A percentile compares a stretch with the other conserved stretches of the same genome.
Evolutionary conservation across 2,329 filamentous ascomycete species (phyloP).

Genomic region (Zymoseptoria brevis): DNA sequence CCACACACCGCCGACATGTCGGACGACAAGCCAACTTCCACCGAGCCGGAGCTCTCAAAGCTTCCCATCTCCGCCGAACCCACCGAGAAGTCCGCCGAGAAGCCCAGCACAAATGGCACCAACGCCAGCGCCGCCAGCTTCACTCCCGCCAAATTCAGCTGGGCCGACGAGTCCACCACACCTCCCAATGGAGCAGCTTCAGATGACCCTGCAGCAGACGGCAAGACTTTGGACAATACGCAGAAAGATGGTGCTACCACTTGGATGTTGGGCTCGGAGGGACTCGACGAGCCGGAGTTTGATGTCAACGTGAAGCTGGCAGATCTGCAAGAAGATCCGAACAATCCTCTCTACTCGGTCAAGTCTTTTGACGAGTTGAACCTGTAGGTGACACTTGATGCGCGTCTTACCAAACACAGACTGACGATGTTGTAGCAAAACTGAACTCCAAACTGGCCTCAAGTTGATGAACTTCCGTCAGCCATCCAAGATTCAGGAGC

Average conservation of each 20-base stretch:
- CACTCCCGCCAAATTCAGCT: slow-evolving; percentile 23
- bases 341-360: slow-evolving; percentile 79
- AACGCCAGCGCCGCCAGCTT: slow-evolving; percentile 11
- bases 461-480: slow-evolving; percentile 79
- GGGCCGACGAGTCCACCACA: slow-evolving; percentile 29
- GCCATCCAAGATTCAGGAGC: slow-evolving; percentile 96
- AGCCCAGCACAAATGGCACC: slow-evolving; percentile 9
- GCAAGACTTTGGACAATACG: slow-evolving; percentile 14
- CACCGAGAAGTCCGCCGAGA: slow-evolving; percentile 4
- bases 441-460: slow-evolving; percentile 67
- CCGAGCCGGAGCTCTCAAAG: slow-evolving; percentile 16
- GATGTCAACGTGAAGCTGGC: slow-evolving; percentile 89
- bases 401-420: background rate
- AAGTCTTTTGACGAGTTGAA: slow-evolving; percentile 78
- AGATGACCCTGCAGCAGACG: slow-evolving; percentile 11
- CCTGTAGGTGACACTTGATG: slow-evolving; percentile 54
- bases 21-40: slow-evolving; percentile 13
- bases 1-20: slow-evolving; percentile 10
- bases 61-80: slow-evolving; percentile 20
- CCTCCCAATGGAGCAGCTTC: slow-evolving; percentile 7
- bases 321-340: slow-evolving; percentile 76
- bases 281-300: slow-evolving; percentile 63
- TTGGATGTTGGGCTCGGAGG: slow-evolving; percentile 34
- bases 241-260: slow-evolving; percentile 40
- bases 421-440: slow-evolving; percentile 36